Evolutionary conservation across 2,329 filamentous ascomycete genomes (phyloP), one percentile per base, ranked within the genome.

Genomic region (Fusarium sp.): DNA sequence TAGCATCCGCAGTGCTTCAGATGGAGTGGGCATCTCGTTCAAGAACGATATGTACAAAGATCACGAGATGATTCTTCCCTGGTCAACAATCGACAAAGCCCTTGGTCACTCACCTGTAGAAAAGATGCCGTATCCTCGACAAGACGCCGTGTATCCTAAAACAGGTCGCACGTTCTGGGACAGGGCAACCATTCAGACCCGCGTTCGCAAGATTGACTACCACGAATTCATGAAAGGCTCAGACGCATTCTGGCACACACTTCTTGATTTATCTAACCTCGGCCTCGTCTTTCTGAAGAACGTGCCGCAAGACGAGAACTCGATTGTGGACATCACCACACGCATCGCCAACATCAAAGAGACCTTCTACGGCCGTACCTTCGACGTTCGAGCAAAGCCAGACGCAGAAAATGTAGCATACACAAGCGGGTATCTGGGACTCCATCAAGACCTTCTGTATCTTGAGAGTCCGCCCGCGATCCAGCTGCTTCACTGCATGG

Each of bases 401-500:
- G 78, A 92, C 56, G 93, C 94, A 24, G 94, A 95, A 75, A 98
- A 98, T 76, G 92, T 97, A 6, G 95, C 96, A 11, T 94, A 98
- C 80, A 97, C 95, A 1, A 90, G 87, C 74, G 86, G 90, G 48
- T 90, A 90, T 74, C 88, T 98, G 2, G 92, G 92, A 17, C 89
- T 97, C 47, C 96, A 99, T 80, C 96, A 97, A 87, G 96, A 98
- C 76, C 85, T 98, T 40, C 84, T 97, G 56, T 98, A 98, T 80
- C 90, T 96, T 79, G 81, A 86, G 15, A 87, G 92, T 50, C 89
- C 92, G 4, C 95, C 95, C 0, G 89, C 90, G 32, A 87, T 96
- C 51, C 95, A 99, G 79, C 83, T 98, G 24, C 87, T 98, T 6
- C 96, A 98, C 80, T 97, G 94, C 75, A 84, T 98, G 41, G 87